phyloP scores from a whole-genome alignment of 2,329 filamentous ascomycete species.

The Fusarium palustre region DNA sequence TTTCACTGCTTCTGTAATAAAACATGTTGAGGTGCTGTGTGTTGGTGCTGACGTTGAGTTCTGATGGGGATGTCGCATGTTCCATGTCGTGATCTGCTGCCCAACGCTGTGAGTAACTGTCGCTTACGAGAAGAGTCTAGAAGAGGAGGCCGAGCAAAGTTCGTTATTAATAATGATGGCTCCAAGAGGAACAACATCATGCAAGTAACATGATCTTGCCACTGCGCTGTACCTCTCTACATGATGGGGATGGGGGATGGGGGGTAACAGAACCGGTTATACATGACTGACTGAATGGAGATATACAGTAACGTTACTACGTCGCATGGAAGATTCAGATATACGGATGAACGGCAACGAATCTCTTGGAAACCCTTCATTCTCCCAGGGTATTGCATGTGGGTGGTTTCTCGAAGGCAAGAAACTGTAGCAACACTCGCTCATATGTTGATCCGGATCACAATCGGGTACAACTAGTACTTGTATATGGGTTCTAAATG shows the following conservation, averaged over 20 bases:
- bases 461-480: not conserved
- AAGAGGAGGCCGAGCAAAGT: not conserved
- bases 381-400: not conserved
- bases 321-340: not conserved
- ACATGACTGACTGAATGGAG: not conserved
- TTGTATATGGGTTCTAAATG: not conserved
- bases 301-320: not conserved
- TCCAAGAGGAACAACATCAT: not conserved
- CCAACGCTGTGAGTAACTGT: not conserved
- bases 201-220: slow-evolving; percentile 18
- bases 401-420: not conserved
- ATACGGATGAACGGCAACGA: not conserved
- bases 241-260: not conserved
- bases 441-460: not conserved
- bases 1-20: slow-evolving; percentile 32
- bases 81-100: slow-evolving; percentile 8
- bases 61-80: slow-evolving; percentile 23
- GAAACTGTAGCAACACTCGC: not conserved
- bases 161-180: not conserved
- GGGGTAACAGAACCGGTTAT: not conserved
- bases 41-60: slow-evolving; percentile 7
- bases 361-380: not conserved
- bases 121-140: not conserved
- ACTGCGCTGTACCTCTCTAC: not conserved
- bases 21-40: not conserved